phyloP scores from a whole-genome alignment of 2,329 filamentous ascomycete species.

The Huntiella savannae region DNA sequence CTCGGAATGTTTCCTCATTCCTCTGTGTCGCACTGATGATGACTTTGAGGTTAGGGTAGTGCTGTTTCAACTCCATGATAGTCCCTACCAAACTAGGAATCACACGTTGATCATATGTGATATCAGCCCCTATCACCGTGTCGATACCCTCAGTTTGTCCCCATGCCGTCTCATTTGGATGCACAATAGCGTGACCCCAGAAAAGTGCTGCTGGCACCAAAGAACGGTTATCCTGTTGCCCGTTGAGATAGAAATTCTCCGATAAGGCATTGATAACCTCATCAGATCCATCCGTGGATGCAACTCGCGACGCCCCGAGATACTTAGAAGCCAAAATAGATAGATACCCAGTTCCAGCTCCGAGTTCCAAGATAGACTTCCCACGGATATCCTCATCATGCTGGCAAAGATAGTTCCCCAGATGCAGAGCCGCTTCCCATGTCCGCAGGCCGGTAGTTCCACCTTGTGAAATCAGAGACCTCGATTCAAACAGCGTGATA shows the following conservation, averaged over 20 bases:
- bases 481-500: constrained; percentile 51
- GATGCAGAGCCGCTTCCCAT: constrained; percentile 62
- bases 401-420: constrained; percentile 48
- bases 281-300: constrained; percentile 57
- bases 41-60: constrained; percentile 36
- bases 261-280: constrained; percentile 49
- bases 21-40: constrained; percentile 53
- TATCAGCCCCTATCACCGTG: constrained; percentile 54
- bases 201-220: constrained; percentile 20
- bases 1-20: constrained; percentile 48
- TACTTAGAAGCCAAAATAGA: constrained; percentile 55
- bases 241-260: constrained; percentile 51
- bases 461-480: constrained; percentile 46
- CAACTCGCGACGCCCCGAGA: constrained; percentile 37
- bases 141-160: constrained; percentile 24
- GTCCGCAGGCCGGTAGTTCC: constrained; percentile 62
- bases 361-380: constrained; percentile 50
- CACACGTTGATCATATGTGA: constrained; percentile 52
- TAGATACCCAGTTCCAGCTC: constrained; percentile 58
- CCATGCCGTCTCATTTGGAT: constrained; percentile 20
- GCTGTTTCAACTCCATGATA: constrained; percentile 38
- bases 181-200: constrained; percentile 45
- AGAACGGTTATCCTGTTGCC: constrained; percentile 28
- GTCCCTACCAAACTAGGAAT: constrained; percentile 47
- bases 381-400: constrained; percentile 26